Base-by-base conservation (phyloP, 169 alveolate species). In the Eimeria necatrix region DNA sequence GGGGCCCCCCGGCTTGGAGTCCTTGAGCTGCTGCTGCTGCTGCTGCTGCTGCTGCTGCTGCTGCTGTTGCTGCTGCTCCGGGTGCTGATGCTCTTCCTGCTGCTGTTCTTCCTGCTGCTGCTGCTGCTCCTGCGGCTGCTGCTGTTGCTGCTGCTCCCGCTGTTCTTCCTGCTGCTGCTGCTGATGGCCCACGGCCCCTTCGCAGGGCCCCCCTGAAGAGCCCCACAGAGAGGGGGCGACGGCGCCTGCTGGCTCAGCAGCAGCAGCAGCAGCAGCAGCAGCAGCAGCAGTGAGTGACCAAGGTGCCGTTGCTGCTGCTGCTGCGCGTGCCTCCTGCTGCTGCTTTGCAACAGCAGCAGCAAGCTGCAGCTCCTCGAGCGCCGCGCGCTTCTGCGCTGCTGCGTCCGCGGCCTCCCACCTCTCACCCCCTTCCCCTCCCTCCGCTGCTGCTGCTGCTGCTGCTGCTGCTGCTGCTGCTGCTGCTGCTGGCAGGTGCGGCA, bases 1-100 rank as follows among this genome's bases (percentile, higher is more conserved):
- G 64, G 14, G 64, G 20, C 8, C 64, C 14, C 8, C 64, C 14
- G 64, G n/a, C n/a, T n/a, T n/a, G n/a, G n/a, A n/a, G n/a, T 20
- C 48, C 26, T 48, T 68, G 78, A 48, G n/a, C 48, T 68, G 78
- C 78, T 68, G 78, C 78, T 68, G 81, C 81, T 26, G 52, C 81
- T 71, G 81, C 20, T n/a, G n/a, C n/a, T n/a, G n/a, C n/a, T n/a
- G n/a, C n/a, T n/a, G n/a, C n/a, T n/a, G n/a, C n/a, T n/a, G n/a
- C n/a, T n/a, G n/a, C n/a, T 26, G 81, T 52, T 22, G 51, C 52
- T 70, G 52, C 81, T 71, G 81, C 53, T 49, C 53, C 41, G 81
- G n/a, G n/a, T n/a, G n/a, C n/a, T n/a, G n/a, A n/a, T n/a, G n/a
- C n/a, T n/a, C n/a, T n/a, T n/a, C n/a, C n/a, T n/a, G n/a, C n/a